Evolutionary conservation across 2,329 filamentous ascomycete genomes (phyloP).

Genomic region (Fusarium cyanostomum): DNA sequence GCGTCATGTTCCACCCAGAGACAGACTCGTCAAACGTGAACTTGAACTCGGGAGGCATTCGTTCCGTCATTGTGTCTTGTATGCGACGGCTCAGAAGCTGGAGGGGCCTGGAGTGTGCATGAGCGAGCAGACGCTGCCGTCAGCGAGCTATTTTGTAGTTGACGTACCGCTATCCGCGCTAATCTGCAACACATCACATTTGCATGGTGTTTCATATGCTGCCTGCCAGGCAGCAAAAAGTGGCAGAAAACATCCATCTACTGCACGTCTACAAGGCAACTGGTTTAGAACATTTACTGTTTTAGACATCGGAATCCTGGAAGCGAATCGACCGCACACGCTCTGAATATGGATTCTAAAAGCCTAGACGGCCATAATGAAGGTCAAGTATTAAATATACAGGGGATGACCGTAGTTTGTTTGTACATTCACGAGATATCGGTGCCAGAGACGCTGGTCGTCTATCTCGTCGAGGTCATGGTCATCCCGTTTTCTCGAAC

Average conservation of each 20-base stretch:
- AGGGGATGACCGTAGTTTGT: conserved; percentile 20
- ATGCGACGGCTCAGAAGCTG: background rate
- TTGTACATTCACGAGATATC: conserved; percentile 25
- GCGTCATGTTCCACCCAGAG: conserved; percentile 38
- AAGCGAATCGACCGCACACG: conserved; percentile 3
- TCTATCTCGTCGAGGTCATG: background rate
- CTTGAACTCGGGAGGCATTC: conserved; percentile 10
- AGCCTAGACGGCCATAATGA: conserved; percentile 4
- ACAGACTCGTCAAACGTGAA: conserved; percentile 40
- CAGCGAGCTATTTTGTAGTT: conserved; percentile 7
- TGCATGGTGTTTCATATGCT: background rate
- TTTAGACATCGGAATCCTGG: background rate
- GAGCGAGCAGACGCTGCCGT: background rate
- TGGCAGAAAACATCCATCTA: background rate
- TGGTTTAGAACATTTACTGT: too few species aligned
- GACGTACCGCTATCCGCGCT: background rate
- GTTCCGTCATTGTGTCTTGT: conserved; percentile 13
- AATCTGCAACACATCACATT: background rate
- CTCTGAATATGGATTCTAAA: conserved; percentile 21
- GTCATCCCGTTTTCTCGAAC: conserved; percentile 10
- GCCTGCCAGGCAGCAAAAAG: conserved; percentile 19
- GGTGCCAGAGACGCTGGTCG: background rate
- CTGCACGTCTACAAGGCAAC: too few species aligned
- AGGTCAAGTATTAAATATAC: conserved; percentile 23
- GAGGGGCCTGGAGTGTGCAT: background rate